These are phyloP conservation scores for Heterobasidion irregulare DNA, from an alignment of 1,284 basidiomycete genomes.

Conservation along the genomic window DNA sequence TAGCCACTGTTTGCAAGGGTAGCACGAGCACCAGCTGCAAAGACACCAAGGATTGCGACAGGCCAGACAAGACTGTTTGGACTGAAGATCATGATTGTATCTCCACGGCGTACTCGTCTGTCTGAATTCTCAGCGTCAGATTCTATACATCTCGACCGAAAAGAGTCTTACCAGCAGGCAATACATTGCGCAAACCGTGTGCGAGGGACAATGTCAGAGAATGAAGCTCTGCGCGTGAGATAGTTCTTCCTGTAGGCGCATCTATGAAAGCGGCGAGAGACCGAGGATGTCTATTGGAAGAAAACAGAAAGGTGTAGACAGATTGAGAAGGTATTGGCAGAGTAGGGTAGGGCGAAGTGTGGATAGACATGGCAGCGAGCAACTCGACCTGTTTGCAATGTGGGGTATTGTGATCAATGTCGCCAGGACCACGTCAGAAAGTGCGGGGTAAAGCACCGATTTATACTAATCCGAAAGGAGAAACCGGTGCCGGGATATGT, in stretches of 20 bases:
- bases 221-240: slow-evolving; percentile 50
- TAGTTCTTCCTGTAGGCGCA: slow-evolving; percentile 42
- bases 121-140: not conserved
- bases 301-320: slow-evolving; percentile 17
- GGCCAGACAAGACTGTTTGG: slow-evolving; percentile 40
- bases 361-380: slow-evolving; percentile 1
- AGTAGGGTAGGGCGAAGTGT: slow-evolving; percentile 5
- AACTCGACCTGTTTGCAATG: no score
- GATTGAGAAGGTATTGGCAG: slow-evolving; percentile 6
- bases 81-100: slow-evolving; percentile 29
- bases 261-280: slow-evolving; percentile 55
- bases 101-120: slow-evolving; percentile 22
- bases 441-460: no score
- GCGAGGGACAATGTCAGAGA: slow-evolving; percentile 49
- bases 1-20: slow-evolving; percentile 29
- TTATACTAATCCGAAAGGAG: no score
- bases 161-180: slow-evolving; percentile 6
- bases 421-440: no score
- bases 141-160: not conserved
- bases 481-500: no score
- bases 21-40: slow-evolving; percentile 24
- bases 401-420: no score
- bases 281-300: not conserved
- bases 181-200: slow-evolving; percentile 33
- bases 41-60: slow-evolving; percentile 26